These are phyloP conservation scores for Saksenaea oblongispora DNA, from an alignment of 371 early-diverging fungal species.

Conservation along the genomic window DNA sequence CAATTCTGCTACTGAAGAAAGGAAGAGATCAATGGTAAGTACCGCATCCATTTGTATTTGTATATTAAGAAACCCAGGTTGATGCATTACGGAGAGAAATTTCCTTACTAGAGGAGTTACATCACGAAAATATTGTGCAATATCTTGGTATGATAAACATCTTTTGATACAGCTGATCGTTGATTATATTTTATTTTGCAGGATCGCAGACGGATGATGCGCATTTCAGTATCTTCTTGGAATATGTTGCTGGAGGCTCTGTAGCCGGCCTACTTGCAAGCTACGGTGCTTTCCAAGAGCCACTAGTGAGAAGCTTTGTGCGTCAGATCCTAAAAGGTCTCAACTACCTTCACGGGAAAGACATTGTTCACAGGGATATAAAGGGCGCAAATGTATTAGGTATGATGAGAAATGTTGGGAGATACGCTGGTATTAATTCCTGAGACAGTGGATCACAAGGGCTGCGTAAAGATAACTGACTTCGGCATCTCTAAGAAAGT, in stretches of 20 bases:
- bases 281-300: conserved; percentile 87
- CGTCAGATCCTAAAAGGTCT: conserved; percentile 93
- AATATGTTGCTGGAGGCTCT: conserved; percentile 98
- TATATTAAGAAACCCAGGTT: conserved; percentile 35
- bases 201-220: conserved; percentile 81
- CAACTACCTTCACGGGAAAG: conserved; percentile 91
- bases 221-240: conserved; percentile 93
- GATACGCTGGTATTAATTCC: not conserved
- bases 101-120: conserved; percentile 82
- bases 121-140: conserved; percentile 94
- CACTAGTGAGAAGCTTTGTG: conserved; percentile 82
- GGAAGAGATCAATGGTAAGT: conserved; percentile 61
- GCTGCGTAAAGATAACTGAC: conserved; percentile 96
- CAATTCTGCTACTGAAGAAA: conserved; percentile 65
- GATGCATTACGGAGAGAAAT: conserved; percentile 92
- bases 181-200: conserved; percentile 6
- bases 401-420: conserved; percentile 8
- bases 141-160: conserved; percentile 69
- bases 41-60: not conserved
- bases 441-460: conserved; percentile 79
- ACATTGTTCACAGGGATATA: conserved; percentile 98
- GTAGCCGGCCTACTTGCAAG: conserved; percentile 83
- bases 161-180: not conserved
- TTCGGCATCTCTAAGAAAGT: conserved; percentile 98
- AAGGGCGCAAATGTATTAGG: conserved; percentile 94